Conservation (phyloP, 768 basidiomycete genomes). For the Lactarius vividus region DNA sequence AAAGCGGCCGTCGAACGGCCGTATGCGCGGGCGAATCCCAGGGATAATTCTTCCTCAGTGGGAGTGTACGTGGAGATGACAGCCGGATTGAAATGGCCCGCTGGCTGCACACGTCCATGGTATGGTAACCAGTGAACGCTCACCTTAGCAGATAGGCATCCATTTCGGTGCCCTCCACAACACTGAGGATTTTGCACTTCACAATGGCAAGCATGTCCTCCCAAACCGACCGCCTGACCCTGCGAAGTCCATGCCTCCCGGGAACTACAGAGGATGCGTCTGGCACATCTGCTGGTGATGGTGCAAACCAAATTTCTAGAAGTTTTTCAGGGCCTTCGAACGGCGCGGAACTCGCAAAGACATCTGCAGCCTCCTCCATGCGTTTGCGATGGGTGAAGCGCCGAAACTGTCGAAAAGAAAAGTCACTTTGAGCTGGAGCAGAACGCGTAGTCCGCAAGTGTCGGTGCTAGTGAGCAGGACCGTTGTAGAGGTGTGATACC, state of each 20-base stretch:
- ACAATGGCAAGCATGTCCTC: constrained; percentile 98
- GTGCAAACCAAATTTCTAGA: constrained; percentile 96
- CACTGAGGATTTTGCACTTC: constrained; percentile 92
- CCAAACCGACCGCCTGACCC: constrained; percentile 76
- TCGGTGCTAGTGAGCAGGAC: constrained; percentile 18
- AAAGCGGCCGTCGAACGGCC: neutral
- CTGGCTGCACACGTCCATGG: neutral
- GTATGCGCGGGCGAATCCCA: neutral
- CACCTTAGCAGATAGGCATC: constrained; percentile 97
- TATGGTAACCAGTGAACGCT: constrained; percentile 29
- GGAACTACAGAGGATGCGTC: constrained; percentile 38
- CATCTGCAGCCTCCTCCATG: constrained; percentile 16
- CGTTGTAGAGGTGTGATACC: constrained; percentile 5
- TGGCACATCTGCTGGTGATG: constrained; percentile 61
- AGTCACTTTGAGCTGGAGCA: neutral
- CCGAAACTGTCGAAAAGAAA: neutral
- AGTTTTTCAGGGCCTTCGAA: constrained; percentile 96
- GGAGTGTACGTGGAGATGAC: constrained; percentile 1
- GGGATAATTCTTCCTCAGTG: neutral
- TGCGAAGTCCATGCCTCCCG: constrained; percentile 68
- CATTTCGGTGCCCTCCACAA: constrained; percentile 81
- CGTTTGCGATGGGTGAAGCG: neutral
- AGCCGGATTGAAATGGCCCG: neutral
- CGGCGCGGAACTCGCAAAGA: constrained; percentile 38
- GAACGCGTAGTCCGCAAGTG: neutral